Base-by-base conservation (phyloP, 306 rosid genomes). In the Quercus agrifolia region DNA sequence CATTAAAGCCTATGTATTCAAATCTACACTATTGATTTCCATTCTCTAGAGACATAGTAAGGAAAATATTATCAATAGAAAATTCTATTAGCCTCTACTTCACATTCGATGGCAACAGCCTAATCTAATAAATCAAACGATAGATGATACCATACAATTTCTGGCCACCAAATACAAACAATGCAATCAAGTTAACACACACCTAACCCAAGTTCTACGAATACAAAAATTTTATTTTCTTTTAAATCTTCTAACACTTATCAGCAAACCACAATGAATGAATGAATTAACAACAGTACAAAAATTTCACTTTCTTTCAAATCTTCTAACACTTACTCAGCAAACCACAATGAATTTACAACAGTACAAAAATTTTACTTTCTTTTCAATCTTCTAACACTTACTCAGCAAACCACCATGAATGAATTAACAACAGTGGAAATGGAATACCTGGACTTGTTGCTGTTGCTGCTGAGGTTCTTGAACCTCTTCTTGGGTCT, bases 401-500 rank as follows among this genome's bases (percentile, higher is more conserved):
- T 13, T 23, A 27, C 30, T 33, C 70, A 63, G 7, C 28, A 33
- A 63, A 28, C 19, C 70, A 30, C 4, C 10, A 49, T 12, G 54
- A 49, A 2, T 49, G 54, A 4, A 3, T 2, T 67, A 23, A 6
- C 49, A 61, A 19, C 52, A 1, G 4, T 1, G 46, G 12, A 41
- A 41, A 8, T 8, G 11, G 46, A 6, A 25, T 41, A 88, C 89
- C 77, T 75, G 62, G 44, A 81, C 74, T 72, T 80, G 17, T 13
- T 49, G 15, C 17, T 49, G 15, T 49, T 12, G 54, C 54, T 49
- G 84, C 2, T 30, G 70, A 64, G 91, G 79, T 30, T 85, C 88
- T 70, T 27, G 90, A 85, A 84, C 87, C 55, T 76, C 87, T 4
- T 74, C 88, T 6, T 87, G 88, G 5, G 88, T 79, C 31, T 76